Evolutionary conservation across 2,329 filamentous ascomycete genomes (phyloP), one percentile per base, ranked within the genome.

Genomic region (Juglanconis oblonga): DNA sequence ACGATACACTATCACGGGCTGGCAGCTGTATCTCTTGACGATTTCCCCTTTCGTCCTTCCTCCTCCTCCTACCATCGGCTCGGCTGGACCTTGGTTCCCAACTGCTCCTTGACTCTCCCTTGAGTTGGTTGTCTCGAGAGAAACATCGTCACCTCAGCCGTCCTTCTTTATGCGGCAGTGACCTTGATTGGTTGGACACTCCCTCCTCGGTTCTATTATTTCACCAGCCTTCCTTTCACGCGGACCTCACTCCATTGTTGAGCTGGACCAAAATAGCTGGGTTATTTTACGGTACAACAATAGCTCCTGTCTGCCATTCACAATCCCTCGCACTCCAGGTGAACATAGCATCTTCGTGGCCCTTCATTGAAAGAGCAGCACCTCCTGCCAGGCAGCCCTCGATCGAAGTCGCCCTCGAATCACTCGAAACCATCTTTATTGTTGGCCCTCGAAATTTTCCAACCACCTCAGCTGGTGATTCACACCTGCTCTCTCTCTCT

Each of bases 101-200:
- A 58, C 55, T 61, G 44, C 53, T 44, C 53, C 52, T 52, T 54
- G 8, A 36, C 42, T 52, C 51, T 59, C 36, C 52, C 54, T 44
- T 54, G 38, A 44, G n/a, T n/a, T 44, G 40, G n/a, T n/a, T 44
- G 40, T 7, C 11, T 54, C 10, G 29, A 33, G 31, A 44, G 24
- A 33, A 10, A 52, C 29, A 10, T 31, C 36, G 3, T n/a, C 8
- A 59, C 49, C 47, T 49, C 49, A 63, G 63, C 66, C 66, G 69
- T 73, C 72, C 58, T 65, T 74, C 71, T 64, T 73, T 73, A 69
- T 61, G 66, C 67, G 66, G 62, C 66, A 59, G 51, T 57, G 38
- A 48, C 24, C 59, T 55, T 51, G 45, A 38, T 49, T 58, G 55
- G 44, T 38, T 42, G 10, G 31, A 24, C 40, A 31, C 38, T 44